Conservation (phyloP, 75 land plant genomes). For the Cryptomeria japonica region DNA sequence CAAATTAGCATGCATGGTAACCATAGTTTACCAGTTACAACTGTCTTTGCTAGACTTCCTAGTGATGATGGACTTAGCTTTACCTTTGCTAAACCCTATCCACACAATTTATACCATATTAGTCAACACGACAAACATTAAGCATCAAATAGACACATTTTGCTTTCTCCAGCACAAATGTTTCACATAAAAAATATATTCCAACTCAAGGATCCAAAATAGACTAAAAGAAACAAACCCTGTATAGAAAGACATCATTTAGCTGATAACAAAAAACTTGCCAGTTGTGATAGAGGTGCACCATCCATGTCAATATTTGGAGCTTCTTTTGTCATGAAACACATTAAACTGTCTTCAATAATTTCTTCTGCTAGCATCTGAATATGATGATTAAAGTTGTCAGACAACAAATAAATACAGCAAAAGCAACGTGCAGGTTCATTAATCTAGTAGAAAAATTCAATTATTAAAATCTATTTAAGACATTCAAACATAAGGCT, state of each 20-base stretch:
- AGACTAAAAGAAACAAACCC: neutral
- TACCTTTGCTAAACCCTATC: slow-evolving; percentile 58
- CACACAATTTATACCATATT: slow-evolving; percentile 6
- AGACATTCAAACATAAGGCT: neutral
- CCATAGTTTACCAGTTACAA: slow-evolving; percentile 48
- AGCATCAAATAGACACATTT: neutral
- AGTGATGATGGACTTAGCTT: slow-evolving; percentile 56
- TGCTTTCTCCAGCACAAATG: neutral
- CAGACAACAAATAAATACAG: neutral
- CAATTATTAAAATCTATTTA: neutral
- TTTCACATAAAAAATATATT: neutral
- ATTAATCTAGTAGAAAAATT: neutral
- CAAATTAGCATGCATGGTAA: neutral
- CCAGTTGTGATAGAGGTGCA: slow-evolving; percentile 64
- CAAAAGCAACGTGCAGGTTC: slow-evolving; percentile 1
- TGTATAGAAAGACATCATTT: neutral
- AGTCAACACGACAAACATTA: neutral
- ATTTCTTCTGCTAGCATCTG: slow-evolving; percentile 96
- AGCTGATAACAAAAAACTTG: slow-evolving; percentile 7
- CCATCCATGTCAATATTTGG: slow-evolving; percentile 73
- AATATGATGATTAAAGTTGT: slow-evolving; percentile 4
- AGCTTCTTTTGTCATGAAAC: slow-evolving; percentile 63
- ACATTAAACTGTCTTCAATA: slow-evolving; percentile 68
- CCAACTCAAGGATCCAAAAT: neutral
- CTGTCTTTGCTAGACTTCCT: slow-evolving; percentile 68